Percentiles rank a stretch among this genome's conserved stretches.
Evolutionary conservation across 345 rosid species (phyloP).

Genomic region (Aquilaria yunnanensis): DNA sequence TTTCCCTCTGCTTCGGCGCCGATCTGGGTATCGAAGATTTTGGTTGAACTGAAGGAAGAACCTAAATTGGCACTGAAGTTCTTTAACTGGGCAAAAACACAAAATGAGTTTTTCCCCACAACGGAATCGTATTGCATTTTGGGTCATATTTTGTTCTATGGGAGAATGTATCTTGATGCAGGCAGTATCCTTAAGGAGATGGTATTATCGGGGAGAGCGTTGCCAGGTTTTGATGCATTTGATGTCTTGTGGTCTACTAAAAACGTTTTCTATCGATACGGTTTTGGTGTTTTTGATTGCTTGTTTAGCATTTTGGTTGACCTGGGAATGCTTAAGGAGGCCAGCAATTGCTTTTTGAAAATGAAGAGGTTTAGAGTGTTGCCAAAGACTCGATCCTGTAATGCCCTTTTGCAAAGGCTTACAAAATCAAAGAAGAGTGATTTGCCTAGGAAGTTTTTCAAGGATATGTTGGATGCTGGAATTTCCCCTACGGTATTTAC

Average conservation of each 20-base stretch:
- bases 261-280: constrained; percentile 38
- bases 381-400: constrained; percentile 64
- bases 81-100: constrained; percentile 52
- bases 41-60: constrained; percentile 39
- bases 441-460: constrained; percentile 31
- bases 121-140: constrained; percentile 44
- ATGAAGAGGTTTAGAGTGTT: constrained; percentile 52
- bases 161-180: constrained; percentile 55
- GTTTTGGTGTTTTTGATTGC: constrained; percentile 73
- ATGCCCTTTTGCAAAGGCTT: constrained; percentile 46
- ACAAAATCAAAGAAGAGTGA: constrained; percentile 31
- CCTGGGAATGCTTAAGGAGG: constrained; percentile 56
- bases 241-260: constrained; percentile 63
- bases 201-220: constrained; percentile 19
- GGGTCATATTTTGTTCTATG: constrained; percentile 49
- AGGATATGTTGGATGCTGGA: constrained; percentile 49
- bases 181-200: constrained; percentile 40
- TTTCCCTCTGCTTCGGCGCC: constrained; percentile 37
- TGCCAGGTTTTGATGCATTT: constrained; percentile 39
- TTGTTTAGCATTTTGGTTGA: constrained; percentile 63
- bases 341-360: constrained; percentile 39
- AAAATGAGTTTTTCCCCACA: constrained; percentile 27
- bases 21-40: constrained; percentile 44
- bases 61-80: constrained; percentile 52
- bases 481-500: constrained; percentile 47